Base-by-base conservation (phyloP, 805 yeast genomes). In the Schwanniomyces vanrijiae region DNA sequence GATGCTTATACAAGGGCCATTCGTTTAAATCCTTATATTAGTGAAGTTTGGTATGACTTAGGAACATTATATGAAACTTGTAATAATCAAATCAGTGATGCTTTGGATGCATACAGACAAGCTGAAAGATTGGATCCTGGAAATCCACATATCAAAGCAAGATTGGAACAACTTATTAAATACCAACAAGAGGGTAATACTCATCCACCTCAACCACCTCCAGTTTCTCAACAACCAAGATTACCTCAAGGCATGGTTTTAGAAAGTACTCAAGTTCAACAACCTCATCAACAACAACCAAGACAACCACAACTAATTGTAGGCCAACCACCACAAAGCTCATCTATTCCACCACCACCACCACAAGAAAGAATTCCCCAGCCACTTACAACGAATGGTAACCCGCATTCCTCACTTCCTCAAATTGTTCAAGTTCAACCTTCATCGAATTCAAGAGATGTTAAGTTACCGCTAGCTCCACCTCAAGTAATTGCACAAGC, bases 1-100 rank as follows among this genome's bases (percentile, higher is more conserved):
- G 98, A 94, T 65, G 99, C 99, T 13, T 94, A 94, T 71, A 91
- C 98, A 6, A 77, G 98, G 46, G 99, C 99, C 9, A 94, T 94
- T 50, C 79, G 97, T 57, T 80, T 94, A 59, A 94, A 94, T 59
- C 99, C 99, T 13, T 91, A 91, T 73, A 87, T 94, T 55, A 83
- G 94, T 50, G 99, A 94, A 68, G 99, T 94, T 21, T 94, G 99
- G 99, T 94, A 94, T 69, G 99, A 94, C 69, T 78, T 94, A 62
- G 99, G 99, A 49, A 94, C 98, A 5, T 73, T 94, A 37, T 94
- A 94, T 66, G 99, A 94, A 69, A 90, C 97, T 29, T 94, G 99
- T 72, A 94, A 91, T 69, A 91, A 92, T 70, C 99, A 94, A 70
- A 80, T 90, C 49, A 80, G 85, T 50, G 99, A 94, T 65, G 99